These are phyloP conservation scores for Ogataea methylovora DNA, from an alignment of 805 yeast genomes.

Conservation along the genomic window DNA sequence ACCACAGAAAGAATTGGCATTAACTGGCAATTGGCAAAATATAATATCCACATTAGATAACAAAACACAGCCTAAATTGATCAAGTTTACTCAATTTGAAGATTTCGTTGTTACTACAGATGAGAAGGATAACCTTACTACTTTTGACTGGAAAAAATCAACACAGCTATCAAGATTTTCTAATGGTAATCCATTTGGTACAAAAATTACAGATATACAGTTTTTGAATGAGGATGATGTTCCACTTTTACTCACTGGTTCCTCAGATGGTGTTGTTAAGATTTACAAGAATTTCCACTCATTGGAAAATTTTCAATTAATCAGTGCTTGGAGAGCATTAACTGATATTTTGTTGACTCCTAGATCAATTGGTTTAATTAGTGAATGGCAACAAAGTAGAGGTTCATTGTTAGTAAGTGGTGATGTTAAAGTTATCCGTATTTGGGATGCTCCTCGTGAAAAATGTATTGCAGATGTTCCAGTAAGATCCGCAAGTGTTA, in stretches of 20 bases:
- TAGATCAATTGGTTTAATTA: constrained; percentile 71
- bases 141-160: constrained; percentile 79
- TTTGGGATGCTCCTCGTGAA: constrained; percentile 98
- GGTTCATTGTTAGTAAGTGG: constrained; percentile 91
- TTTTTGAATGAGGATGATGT: constrained; percentile 88
- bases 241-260: constrained; percentile 78
- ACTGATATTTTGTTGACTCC: constrained; percentile 79
- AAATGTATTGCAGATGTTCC: constrained; percentile 82
- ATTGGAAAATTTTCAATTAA: constrained; percentile 45
- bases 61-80: constrained; percentile 68
- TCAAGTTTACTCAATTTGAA: constrained; percentile 87
- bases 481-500: constrained; percentile 82
- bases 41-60: constrained; percentile 54
- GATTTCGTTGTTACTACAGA: constrained; percentile 72
- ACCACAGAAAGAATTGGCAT: constrained; percentile 74
- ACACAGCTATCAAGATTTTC: constrained; percentile 61
- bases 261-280: constrained; percentile 91
- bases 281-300: constrained; percentile 73
- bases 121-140: constrained; percentile 73
- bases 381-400: constrained; percentile 96
- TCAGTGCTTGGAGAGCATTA: constrained; percentile 89
- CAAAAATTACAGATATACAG: constrained; percentile 79
- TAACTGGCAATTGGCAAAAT: constrained; percentile 81
- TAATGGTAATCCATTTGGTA: constrained; percentile 81
- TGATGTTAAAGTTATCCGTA: constrained; percentile 81